Conservation (phyloP, 2,329 filamentous ascomycete species). For the Neonectria neomacrospora region DNA sequence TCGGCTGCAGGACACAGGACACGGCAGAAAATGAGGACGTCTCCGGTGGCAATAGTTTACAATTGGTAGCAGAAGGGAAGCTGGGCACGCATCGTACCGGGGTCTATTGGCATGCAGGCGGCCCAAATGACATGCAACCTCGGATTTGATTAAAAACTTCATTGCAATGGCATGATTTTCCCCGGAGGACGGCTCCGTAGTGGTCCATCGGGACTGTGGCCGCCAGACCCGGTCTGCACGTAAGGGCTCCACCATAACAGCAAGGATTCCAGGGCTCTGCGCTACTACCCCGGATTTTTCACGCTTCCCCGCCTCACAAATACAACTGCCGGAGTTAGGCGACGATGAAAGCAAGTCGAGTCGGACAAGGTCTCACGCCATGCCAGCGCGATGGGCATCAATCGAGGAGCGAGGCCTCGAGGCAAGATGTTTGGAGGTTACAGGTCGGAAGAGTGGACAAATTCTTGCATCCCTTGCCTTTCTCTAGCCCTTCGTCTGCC, state of each 20-base stretch:
- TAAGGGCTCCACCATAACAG: conserved; percentile 36
- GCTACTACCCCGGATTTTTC: conserved; percentile 47
- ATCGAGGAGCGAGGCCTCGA: background rate
- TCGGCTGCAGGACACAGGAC: conserved; percentile 10
- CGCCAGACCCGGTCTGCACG: conserved; percentile 10
- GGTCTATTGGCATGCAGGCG: conserved; percentile 16
- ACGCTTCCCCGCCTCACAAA: conserved; percentile 28
- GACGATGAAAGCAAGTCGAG: conserved; percentile 13
- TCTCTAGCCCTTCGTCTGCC: conserved; percentile 1
- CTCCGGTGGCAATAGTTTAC: conserved; percentile 2
- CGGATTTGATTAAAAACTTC: conserved; percentile 5
- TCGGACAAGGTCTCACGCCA: conserved; percentile 18
- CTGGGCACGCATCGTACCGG: conserved; percentile 10
- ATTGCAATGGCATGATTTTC: conserved; percentile 22
- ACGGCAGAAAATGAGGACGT: conserved; percentile 2
- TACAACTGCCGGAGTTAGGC: conserved; percentile 37
- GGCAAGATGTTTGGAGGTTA: background rate
- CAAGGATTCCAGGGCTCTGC: conserved; percentile 31
- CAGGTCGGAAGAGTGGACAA: background rate
- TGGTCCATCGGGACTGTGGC: conserved; percentile 13
- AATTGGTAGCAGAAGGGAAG: conserved; percentile 1
- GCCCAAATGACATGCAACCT: conserved; percentile 16
- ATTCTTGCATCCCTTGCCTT: background rate
- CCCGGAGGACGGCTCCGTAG: conserved; percentile 6
- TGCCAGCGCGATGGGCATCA: conserved; percentile 7